A percentile compares a stretch with the other conserved stretches of the same genome.
Conservation (phyloP, 129 eudicot genomes). For the Tagetes patula region DNA sequence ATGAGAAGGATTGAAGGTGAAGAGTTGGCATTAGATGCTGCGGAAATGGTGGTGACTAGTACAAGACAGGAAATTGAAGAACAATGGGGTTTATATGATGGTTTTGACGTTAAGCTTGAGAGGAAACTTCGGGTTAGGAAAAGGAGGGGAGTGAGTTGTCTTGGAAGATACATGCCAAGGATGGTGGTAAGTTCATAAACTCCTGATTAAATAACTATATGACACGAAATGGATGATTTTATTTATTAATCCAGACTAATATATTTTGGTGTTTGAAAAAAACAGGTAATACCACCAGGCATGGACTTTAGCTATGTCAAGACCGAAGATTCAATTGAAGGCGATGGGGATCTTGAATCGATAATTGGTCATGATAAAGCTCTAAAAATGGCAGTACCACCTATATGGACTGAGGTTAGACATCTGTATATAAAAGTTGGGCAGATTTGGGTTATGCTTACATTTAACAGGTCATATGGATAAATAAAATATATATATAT, state of each 20-base stretch:
- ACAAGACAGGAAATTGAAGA: slow-evolving; percentile 86
- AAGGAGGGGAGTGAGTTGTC: slow-evolving; percentile 66
- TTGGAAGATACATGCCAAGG: slow-evolving; percentile 82
- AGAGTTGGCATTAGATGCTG: slow-evolving; percentile 71
- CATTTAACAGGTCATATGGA: not conserved
- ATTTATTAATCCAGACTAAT: slow-evolving; percentile 4
- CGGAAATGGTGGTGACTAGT: slow-evolving; percentile 88
- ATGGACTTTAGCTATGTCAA: slow-evolving; percentile 86
- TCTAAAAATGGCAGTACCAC: slow-evolving; percentile 62
- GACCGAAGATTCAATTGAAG: slow-evolving; percentile 49
- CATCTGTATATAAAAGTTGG: not conserved
- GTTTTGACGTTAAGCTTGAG: slow-evolving; percentile 72
- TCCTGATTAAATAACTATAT: not conserved
- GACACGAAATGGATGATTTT: not conserved
- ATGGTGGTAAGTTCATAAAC: slow-evolving; percentile 53
- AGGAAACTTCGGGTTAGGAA: slow-evolving; percentile 72
- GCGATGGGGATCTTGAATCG: slow-evolving; percentile 67
- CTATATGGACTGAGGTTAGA: slow-evolving; percentile 80
- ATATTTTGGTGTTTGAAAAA: slow-evolving; percentile 11
- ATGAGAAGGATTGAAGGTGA: slow-evolving; percentile 87
- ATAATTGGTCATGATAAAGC: slow-evolving; percentile 56
- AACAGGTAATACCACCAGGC: slow-evolving; percentile 83
- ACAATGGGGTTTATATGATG: slow-evolving; percentile 90
- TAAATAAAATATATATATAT: not conserved
- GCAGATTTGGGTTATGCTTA: not conserved